These are phyloP conservation scores for Begonia loranthoides DNA, from an alignment of 306 rosid species.

Conservation along the genomic window DNA sequence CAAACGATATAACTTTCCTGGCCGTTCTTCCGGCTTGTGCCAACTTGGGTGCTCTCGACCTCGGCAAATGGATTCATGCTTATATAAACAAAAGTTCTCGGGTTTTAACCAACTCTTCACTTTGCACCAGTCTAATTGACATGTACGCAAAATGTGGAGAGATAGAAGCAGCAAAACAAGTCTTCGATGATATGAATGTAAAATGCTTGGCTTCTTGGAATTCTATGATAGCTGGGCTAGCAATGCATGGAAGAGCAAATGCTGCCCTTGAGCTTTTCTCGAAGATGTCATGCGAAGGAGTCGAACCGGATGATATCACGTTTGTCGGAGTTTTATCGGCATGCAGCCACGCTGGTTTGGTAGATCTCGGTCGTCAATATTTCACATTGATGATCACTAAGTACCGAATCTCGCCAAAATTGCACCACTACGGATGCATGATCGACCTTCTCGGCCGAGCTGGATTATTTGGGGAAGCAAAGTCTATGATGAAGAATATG, in stretches of 20 bases:
- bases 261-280: conserved; percentile 41
- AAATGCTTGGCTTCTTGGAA: conserved; percentile 66
- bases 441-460: conserved; percentile 59
- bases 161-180: conserved; percentile 48
- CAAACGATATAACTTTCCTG: conserved; percentile 79
- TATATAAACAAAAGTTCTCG: conserved; percentile 42
- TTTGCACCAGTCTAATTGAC: conserved; percentile 57
- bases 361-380: conserved; percentile 44
- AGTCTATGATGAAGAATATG: conserved; percentile 42
- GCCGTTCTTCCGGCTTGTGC: conserved; percentile 68
- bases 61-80: conserved; percentile 86
- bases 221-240: conserved; percentile 72
- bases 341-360: conserved; percentile 59
- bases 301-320: conserved; percentile 61
- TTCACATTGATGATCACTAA: conserved; percentile 42
- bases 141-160: conserved; percentile 84
- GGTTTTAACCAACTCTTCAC: conserved; percentile 28
- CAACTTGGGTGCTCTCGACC: conserved; percentile 69
- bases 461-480: conserved; percentile 66
- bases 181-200: conserved; percentile 36
- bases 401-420: conserved; percentile 39
- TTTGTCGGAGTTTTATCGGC: conserved; percentile 78
- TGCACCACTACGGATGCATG: conserved; percentile 78
- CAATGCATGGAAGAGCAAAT: conserved; percentile 55
- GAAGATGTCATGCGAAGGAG: conserved; percentile 30